Evolutionary conservation across 306 rosid species (phyloP).

Genomic region (Ochetophila trinervis): DNA sequence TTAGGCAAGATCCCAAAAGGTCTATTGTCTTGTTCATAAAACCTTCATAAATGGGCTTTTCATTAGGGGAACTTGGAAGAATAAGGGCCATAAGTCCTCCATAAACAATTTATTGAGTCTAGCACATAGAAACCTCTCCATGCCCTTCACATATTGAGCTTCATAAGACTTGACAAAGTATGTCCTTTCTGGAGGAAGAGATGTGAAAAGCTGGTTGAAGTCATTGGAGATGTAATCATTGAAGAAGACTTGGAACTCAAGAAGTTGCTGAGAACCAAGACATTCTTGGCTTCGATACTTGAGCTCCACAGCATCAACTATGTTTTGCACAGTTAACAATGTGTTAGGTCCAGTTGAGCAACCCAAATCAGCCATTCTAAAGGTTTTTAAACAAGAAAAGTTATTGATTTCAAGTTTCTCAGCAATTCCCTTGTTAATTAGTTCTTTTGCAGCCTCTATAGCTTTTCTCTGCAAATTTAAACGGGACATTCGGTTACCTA

Average conservation of each 20-base stretch:
- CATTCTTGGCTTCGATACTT: no score
- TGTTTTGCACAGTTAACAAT: conserved; percentile 28
- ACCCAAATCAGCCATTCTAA: conserved; percentile 37
- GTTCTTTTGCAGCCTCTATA: conserved; percentile 10
- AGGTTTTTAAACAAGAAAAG: conserved; percentile 13
- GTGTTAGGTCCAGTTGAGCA: conserved; percentile 44
- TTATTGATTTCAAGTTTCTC: no score
- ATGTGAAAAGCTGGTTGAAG: conserved; percentile 34
- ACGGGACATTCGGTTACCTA: no score
- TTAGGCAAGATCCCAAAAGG: conserved; percentile 22
- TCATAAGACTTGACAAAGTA: conserved; percentile 28
- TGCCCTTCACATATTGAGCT: conserved; percentile 24
- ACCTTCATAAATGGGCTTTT: no score
- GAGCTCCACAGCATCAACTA: no score
- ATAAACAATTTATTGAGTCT: no score
- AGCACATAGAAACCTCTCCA: no score
- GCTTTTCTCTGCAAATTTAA: neutral
- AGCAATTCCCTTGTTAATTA: conserved; percentile 18
- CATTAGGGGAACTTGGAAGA: no score
- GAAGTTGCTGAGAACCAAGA: no score
- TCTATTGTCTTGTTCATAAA: neutral
- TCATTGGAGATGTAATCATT: conserved; percentile 39
- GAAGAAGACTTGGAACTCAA: no score
- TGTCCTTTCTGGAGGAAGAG: conserved; percentile 16
- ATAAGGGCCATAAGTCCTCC: no score